Conservation (phyloP, 2,329 filamentous ascomycete genomes). For the Trichoderma sp. region DNA sequence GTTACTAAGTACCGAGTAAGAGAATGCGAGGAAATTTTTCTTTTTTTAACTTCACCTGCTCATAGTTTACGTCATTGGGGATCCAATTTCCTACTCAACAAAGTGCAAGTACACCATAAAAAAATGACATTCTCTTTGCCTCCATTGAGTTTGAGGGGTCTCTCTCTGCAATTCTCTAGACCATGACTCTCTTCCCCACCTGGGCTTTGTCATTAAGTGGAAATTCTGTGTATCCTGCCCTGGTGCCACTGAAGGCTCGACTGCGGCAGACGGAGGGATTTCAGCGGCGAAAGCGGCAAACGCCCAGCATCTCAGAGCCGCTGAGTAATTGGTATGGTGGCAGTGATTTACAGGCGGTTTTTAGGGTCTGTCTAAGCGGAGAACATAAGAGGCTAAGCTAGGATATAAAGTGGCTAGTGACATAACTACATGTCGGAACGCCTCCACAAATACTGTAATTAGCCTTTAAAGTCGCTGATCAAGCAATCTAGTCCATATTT, state of each 20-base stretch:
- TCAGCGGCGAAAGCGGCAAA: slow-evolving; percentile 14
- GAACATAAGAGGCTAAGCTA: not conserved
- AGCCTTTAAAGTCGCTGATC: not conserved
- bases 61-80: not conserved
- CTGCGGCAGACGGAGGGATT: not conserved
- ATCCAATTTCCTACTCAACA: not conserved
- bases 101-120: not conserved
- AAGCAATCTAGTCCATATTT: not conserved
- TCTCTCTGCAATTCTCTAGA: not conserved
- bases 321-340: not conserved
- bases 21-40: too few species aligned
- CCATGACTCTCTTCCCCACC: not conserved
- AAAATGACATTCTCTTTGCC: not conserved
- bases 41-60: too few species aligned
- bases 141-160: not conserved
- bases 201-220: not conserved
- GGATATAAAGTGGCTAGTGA: not conserved
- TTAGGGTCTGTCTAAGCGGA: not conserved
- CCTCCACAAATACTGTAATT: not conserved
- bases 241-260: not conserved
- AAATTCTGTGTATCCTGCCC: not conserved
- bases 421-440: not conserved
- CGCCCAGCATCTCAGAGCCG: not conserved
- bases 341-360: not conserved
- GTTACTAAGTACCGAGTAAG: not conserved